Evolutionary conservation across 1,284 basidiomycete genomes (phyloP).

Genomic region (Fistulinella cinereoalba): DNA sequence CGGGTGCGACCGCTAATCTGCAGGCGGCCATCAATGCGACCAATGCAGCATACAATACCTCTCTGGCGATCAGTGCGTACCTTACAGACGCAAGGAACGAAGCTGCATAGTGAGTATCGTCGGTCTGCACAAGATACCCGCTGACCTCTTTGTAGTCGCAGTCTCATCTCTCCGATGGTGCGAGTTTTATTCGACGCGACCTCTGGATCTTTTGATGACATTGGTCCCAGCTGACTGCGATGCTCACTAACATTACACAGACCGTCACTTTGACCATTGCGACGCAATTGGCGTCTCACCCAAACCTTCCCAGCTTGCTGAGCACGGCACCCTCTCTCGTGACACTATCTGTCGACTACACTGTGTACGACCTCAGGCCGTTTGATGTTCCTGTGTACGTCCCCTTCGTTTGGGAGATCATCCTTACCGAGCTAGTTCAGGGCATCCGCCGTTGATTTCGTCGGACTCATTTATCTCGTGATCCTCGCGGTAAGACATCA

Average conservation of each 20-base stretch:
- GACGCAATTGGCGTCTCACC: conserved; percentile 32
- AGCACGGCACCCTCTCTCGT: conserved; percentile 58
- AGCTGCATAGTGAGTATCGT: conserved; percentile 46
- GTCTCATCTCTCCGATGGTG: conserved; percentile 24
- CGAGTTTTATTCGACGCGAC: not conserved
- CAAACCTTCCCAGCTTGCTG: conserved; percentile 39
- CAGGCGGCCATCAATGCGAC: conserved; percentile 29
- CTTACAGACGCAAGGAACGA: conserved; percentile 37
- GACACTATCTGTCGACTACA: conserved; percentile 49
- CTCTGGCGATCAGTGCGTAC: conserved; percentile 37
- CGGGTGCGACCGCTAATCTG: conserved; percentile 35
- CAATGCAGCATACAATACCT: conserved; percentile 36
- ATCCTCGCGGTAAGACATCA: conserved; percentile 49
- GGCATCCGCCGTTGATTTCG: conserved; percentile 68
- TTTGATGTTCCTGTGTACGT: conserved; percentile 63
- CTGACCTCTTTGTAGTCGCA: conserved; percentile 21
- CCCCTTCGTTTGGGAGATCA: not conserved
- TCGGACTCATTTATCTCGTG: conserved; percentile 73
- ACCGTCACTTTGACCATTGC: conserved; percentile 39
- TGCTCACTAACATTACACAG: conserved; percentile 23
- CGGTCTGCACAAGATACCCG: not conserved
- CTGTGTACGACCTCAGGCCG: conserved; percentile 57
- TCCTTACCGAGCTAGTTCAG: conserved; percentile 35
- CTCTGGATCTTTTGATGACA: not conserved
- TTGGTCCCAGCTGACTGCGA: conserved; percentile 13